Conservation (phyloP, 2,329 filamentous ascomycete genomes). For the Lomentospora prolificans region DNA sequence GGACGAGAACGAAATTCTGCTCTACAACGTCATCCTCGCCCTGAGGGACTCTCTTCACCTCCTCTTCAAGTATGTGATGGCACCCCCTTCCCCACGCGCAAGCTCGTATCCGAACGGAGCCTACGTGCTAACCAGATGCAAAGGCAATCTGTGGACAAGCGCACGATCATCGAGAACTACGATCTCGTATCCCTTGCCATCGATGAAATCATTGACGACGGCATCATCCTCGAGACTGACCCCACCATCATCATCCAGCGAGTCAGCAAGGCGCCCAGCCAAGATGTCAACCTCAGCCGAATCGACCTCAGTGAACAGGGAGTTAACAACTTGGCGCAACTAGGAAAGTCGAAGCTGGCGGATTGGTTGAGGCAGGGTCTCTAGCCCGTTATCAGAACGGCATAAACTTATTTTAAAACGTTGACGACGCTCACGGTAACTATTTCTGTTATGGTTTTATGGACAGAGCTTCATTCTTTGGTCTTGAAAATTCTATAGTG, state of each 20-base stretch:
- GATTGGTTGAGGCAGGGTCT: constrained; percentile 83
- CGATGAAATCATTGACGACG: constrained; percentile 91
- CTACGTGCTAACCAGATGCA: constrained; percentile 9
- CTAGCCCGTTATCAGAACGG: no score
- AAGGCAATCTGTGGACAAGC: constrained; percentile 93
- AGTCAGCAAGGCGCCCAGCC: constrained; percentile 82
- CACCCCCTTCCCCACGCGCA: background rate
- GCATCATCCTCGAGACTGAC: constrained; percentile 95
- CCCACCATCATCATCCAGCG: constrained; percentile 86
- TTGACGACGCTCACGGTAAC: background rate
- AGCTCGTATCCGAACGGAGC: background rate
- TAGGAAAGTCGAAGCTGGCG: constrained; percentile 83
- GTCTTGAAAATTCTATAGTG: no score
- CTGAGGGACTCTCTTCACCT: constrained; percentile 83
- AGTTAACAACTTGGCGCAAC: constrained; percentile 85
- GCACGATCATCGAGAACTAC: constrained; percentile 97
- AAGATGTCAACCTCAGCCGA: constrained; percentile 85
- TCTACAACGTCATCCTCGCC: constrained; percentile 92
- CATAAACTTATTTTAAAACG: no score
- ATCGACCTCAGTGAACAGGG: constrained; percentile 95
- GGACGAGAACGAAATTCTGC: constrained; percentile 92
- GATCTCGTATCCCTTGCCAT: constrained; percentile 88
- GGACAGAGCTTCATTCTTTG: background rate
- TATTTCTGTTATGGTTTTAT: constrained; percentile 7
- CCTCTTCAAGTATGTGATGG: constrained; percentile 68